Conservation (phyloP, 23 red algal species). For the Gracilaria caudata region DNA sequence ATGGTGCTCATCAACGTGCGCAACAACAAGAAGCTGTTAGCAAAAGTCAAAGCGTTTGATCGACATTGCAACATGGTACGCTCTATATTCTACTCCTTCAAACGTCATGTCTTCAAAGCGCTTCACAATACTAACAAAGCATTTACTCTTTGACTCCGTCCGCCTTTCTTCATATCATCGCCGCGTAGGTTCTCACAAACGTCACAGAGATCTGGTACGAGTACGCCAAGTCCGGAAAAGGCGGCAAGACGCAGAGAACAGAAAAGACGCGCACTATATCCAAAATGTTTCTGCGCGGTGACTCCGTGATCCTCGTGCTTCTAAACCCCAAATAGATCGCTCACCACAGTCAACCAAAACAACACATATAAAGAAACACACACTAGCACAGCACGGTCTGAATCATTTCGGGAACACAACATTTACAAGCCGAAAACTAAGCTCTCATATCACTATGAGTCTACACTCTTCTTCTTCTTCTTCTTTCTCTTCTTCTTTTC, state of each 20-base stretch:
- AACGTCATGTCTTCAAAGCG: neutral
- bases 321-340: constrained; percentile 66
- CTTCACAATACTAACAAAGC: neutral
- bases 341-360: neutral
- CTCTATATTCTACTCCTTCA: neutral
- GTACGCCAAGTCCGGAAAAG: constrained; percentile 61
- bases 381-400: too few relatives aligned
- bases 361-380: neutral
- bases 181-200: constrained; percentile 65
- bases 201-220: constrained; percentile 96
- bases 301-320: constrained; percentile 89
- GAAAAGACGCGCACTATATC: constrained; percentile 81
- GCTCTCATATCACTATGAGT: constrained; percentile 1
- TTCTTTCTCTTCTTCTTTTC: constrained; percentile 74
- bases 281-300: constrained; percentile 95
- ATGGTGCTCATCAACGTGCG: constrained; percentile 90
- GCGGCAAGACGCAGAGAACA: constrained; percentile 55
- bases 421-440: constrained; percentile 39
- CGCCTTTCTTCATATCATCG: neutral
- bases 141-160: neutral
- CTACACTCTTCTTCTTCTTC: constrained; percentile 58
- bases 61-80: constrained; percentile 96
- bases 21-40: constrained; percentile 92
- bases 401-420: too few relatives aligned
- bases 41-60: constrained; percentile 92